A percentile compares a stretch with the other conserved stretches of the same genome.
Conservation (phyloP, 176 grass and related monocot species). For the Pharus latifolius region DNA sequence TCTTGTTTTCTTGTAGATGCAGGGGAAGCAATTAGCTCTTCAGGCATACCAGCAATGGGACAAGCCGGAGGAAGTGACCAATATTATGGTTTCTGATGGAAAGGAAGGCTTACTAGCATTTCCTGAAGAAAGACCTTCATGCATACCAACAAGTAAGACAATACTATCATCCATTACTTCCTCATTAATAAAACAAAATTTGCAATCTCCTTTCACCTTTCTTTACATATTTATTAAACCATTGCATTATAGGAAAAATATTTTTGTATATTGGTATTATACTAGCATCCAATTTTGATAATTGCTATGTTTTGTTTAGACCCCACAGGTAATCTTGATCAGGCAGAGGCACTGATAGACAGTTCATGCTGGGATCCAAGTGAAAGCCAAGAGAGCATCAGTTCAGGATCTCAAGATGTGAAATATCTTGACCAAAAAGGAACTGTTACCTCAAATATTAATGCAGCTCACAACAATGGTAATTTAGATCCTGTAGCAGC, state of each 20-base stretch:
- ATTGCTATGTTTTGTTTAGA: neutral
- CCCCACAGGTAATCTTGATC: neutral
- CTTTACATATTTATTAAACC: no score
- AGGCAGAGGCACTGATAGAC: neutral
- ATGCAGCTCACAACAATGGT: neutral
- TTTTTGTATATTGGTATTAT: no score
- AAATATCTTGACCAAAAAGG: constrained; percentile 10
- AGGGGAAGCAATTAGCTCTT: constrained; percentile 6
- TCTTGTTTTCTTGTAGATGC: neutral
- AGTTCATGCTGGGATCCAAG: neutral
- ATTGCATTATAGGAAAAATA: no score
- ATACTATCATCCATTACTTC: no score
- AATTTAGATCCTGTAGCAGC: neutral
- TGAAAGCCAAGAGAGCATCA: constrained; percentile 30
- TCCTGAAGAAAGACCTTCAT: neutral
- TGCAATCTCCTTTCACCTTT: no score
- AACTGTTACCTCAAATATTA: constrained; percentile 16
- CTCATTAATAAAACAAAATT: no score
- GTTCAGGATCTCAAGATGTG: constrained; percentile 14
- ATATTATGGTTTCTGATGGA: neutral
- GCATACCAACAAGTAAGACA: neutral
- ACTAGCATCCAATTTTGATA: no score
- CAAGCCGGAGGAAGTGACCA: constrained; percentile 15
- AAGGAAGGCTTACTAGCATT: neutral
- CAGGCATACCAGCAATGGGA: constrained; percentile 24